A percentile compares a stretch with the other conserved stretches of the same genome.
phyloP scores from a whole-genome alignment of 106 monocot genomes.

The Platanthera zijinensis region DNA sequence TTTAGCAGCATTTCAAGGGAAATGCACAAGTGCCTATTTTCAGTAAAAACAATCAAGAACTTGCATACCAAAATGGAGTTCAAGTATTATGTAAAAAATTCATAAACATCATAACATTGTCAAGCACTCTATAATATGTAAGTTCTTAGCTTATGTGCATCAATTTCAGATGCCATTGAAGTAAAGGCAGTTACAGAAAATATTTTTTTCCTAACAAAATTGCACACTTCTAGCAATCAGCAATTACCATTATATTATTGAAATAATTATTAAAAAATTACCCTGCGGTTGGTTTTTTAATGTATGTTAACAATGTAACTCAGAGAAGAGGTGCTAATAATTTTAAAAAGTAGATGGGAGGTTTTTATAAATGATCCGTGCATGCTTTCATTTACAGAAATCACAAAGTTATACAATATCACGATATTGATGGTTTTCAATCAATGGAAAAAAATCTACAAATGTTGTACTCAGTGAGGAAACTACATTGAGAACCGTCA shows the following conservation, averaged over 20 bases:
- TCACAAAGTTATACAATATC: neutral
- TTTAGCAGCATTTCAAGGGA: conserved; percentile 80
- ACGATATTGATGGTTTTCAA: neutral
- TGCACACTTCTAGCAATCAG: neutral
- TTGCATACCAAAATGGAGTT: neutral
- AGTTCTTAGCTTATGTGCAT: neutral
- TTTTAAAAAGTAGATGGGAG: too few relatives aligned
- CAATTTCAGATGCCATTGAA: neutral
- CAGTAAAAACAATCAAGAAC: neutral
- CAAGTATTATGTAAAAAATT: neutral
- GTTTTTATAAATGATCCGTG: too few relatives aligned
- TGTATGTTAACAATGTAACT: too few relatives aligned
- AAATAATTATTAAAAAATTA: too few relatives aligned
- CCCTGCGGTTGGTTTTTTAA: too few relatives aligned
- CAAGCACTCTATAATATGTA: neutral
- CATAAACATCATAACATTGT: neutral
- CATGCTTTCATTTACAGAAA: neutral
- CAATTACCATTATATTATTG: neutral
- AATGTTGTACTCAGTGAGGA: neutral
- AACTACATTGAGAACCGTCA: neutral
- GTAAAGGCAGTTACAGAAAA: neutral
- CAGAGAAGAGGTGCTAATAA: too few relatives aligned
- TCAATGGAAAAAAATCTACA: neutral
- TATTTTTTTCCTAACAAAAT: too few relatives aligned
- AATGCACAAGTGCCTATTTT: conserved; percentile 52